These are phyloP conservation scores for Aspergillus sparsus DNA, from an alignment of 495 filamentous ascomycete species.

Conservation along the genomic window DNA sequence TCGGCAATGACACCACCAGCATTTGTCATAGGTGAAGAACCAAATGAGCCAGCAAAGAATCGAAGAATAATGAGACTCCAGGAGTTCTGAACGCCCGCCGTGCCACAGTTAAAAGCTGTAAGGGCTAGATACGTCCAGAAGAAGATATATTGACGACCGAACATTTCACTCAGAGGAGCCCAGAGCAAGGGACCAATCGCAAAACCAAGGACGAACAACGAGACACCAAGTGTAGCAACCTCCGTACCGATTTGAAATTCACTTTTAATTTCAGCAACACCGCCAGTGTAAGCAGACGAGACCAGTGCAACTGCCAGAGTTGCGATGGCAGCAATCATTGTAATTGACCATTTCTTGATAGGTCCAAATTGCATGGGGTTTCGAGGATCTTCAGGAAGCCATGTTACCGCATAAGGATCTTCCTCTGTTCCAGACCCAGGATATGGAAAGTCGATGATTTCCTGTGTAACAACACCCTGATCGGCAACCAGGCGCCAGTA, in stretches of 20 bases:
- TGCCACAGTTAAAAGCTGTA: conserved; percentile 69
- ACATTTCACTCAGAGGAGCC: conserved; percentile 69
- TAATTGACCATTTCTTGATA: conserved; percentile 70
- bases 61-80: conserved; percentile 69
- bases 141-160: conserved; percentile 72
- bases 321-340: conserved; percentile 61
- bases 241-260: conserved; percentile 62
- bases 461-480: conserved; percentile 56
- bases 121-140: conserved; percentile 62
- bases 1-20: conserved; percentile 75
- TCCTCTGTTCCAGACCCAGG: conserved; percentile 69
- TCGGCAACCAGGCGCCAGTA: conserved; percentile 50
- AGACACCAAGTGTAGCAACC: conserved; percentile 66
- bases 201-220: conserved; percentile 75
- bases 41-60: conserved; percentile 79
- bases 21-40: conserved; percentile 71
- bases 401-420: conserved; percentile 74
- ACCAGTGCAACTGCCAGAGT: conserved; percentile 75
- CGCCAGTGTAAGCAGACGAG: conserved; percentile 75
- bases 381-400: conserved; percentile 68
- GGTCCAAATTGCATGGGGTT: conserved; percentile 69
- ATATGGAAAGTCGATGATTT: conserved; percentile 62
- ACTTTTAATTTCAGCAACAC: conserved; percentile 59
- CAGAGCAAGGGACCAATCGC: conserved; percentile 67
- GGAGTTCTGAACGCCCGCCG: conserved; percentile 62